These are phyloP conservation scores for Daldinia decipiens DNA, from an alignment of 495 filamentous ascomycete species.

Conservation along the genomic window DNA sequence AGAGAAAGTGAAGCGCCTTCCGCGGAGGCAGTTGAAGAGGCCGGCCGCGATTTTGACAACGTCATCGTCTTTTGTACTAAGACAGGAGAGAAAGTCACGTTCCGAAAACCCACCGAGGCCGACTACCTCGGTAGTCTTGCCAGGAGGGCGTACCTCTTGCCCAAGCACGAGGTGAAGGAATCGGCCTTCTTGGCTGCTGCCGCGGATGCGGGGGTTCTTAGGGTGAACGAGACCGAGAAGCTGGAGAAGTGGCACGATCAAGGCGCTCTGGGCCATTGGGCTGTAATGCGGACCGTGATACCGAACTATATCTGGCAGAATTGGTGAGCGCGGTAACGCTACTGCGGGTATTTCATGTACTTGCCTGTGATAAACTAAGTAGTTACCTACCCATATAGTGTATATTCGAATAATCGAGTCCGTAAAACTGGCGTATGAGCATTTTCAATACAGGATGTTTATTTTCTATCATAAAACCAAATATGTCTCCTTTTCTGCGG, in stretches of 20 bases:
- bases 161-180: constrained; percentile 75
- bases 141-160: constrained; percentile 73
- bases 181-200: constrained; percentile 55
- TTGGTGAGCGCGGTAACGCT: constrained; percentile 67
- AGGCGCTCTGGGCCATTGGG: constrained; percentile 87
- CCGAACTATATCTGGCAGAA: constrained; percentile 85
- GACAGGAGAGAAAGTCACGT: constrained; percentile 59
- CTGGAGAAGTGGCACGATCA: constrained; percentile 75
- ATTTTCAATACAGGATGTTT: neutral
- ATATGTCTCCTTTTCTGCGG: neutral
- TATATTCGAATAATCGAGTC: neutral
- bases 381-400: neutral
- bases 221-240: constrained; percentile 65
- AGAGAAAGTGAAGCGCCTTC: constrained; percentile 71
- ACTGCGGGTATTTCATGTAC: neutral
- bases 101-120: constrained; percentile 70
- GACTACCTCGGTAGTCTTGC: constrained; percentile 80
- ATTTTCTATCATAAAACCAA: neutral
- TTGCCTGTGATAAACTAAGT: neutral
- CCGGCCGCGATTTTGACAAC: constrained; percentile 82
- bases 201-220: constrained; percentile 59
- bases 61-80: constrained; percentile 83
- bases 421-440: neutral
- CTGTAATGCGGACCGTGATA: constrained; percentile 86
- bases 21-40: constrained; percentile 50